Evolutionary conservation across 129 eudicot species (phyloP), one percentile per base, ranked within the genome.

Genomic region (Flaveria brownii): DNA sequence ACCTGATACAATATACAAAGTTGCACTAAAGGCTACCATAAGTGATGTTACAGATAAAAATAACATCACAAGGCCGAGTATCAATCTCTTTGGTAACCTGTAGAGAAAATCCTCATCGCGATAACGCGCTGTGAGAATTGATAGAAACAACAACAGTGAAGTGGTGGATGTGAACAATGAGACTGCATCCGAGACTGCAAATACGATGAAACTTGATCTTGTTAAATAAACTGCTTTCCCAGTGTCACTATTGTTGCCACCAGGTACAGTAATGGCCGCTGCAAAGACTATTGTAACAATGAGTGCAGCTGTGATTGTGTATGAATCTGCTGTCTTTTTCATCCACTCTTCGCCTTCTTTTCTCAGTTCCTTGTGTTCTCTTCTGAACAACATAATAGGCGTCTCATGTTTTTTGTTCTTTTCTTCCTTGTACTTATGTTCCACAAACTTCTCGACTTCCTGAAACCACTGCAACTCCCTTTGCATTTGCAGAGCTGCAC

Each of bases 51-150:
- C 23, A 54, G 60, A 54, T 16, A 54, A 54, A 5, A 54, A 54
- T 49, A 49, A 49, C 60, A 54, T 54, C 60, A 54, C 60, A n/a
- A 54, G 25, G 60, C 60, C 60, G 3, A 54, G 60, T 54, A 54
- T 54, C 5, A 54, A 18, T 54, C 60, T 54, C 60, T 54, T 54
- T 54, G 60, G 60, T 54, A 54, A 54, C 60, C 23, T 54, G 25
- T 54, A n/a, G 60, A 54, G 23, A 54, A 54, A 54, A 54, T 54
- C 60, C 60, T 54, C 60, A 54, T 54, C 60, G 25, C 60, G 60
- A 17, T 54, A 54, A 17, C 60, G 60, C 7, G 60, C 60, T 54
- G 60, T 54, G 60, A 54, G 60, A 6, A 54, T 49, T 49, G 54
- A 49, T 0, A 49, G 6, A 49, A 49, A 49, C 54, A 49, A 13